Base-by-base conservation (phyloP, 2,329 filamentous ascomycete genomes). In the Penicillium palitans region DNA sequence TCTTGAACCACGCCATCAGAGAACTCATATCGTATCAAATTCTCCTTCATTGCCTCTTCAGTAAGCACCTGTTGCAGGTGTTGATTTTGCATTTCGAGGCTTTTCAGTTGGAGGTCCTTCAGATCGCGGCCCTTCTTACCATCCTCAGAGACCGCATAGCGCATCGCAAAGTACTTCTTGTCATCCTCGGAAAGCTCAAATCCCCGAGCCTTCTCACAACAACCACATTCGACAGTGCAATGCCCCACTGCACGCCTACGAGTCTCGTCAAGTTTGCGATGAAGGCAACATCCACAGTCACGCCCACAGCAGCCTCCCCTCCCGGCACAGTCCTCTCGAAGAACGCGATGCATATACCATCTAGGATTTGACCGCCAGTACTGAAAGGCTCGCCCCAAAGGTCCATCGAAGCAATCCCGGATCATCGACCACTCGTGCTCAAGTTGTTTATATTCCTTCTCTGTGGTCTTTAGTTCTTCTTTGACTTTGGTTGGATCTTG, bases 261-360 rank as follows among this genome's bases (percentile, higher is more conserved):
- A 25, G 10, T n/a, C 9, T 10, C 12, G n/a, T 25, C 4, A n/a
- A 24, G 27, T 8, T 27, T 42, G 10, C 40, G 52, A 39, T 47
- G 7, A 12, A 39, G 24, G 25, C 57, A 59, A 27, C 57, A 59
- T 31, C 52, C 57, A 51, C 57, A 59, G 5, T 29, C 46, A 33
- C 57, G 52, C 4, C 46, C 25, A 21, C 57, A 59, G 41, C 53
- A 59, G 12, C 52, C 57, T 15, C 47, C 31, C 21, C 33, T 31
- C 5, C 33, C 3, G 6, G 52, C 47, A 29, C 57, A 59, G 21
- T 59, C 46, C 10, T 57, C 46, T 5, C 53, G 25, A 41, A 59
- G 41, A 9, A 35, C 46, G 6, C 47, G 46, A 47, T 59, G 57
- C 44, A 59, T 44, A 17, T 59, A 59, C 57, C 53, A 59, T 44